Evolutionary conservation across 441 rosid genomes (phyloP), one percentile per base, ranked within the genome.

Genomic region (Populus trichocarpa): DNA sequence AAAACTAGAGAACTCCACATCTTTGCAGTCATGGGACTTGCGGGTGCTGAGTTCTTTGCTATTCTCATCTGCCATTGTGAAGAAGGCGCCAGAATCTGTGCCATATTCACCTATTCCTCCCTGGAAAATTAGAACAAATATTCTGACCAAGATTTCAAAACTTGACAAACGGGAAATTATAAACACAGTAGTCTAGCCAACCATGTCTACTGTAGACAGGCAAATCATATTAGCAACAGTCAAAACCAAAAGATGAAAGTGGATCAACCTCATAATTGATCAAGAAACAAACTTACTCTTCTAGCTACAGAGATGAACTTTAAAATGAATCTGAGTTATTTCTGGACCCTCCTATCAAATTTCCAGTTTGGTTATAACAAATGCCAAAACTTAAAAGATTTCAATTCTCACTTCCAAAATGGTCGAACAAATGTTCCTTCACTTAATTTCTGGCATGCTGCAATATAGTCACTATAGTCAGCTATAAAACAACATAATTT

Each of bases 61-160:
- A 89, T 69, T 77, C 91, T 86, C 90, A 94, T 89, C 85, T 90
- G 97, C 88, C 94, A 90, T 87, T 90, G 91, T 66, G 85, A 78
- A n/a, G 91, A 86, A 64, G 97, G 95, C 80, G 97, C 93, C 82
- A 93, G 82, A 79, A 96, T 86, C 87, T 94, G 98, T 2, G 97
- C 95, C 99, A 94, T 94, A 83, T 84, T 85, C 83, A 67, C 85
- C 87, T 83, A 80, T 81, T 68, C 88, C 83, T 74, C 76, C 61
- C 84, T 79, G 73, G 12, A 53, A 71, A 79, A 63, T 65, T 7
- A 14, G 53, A 57, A 77, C 33, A 76, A 73, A 12, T 67, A 69
- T 63, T n/a, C 71, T 16, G 25, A 40, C 8, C 14, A 40, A 33
- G 64, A 73, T 18, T 33, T 64, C 38, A 42, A 13, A 33, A 46